These are phyloP conservation scores for Paraconiothyrium brasiliense DNA, from an alignment of 2,329 filamentous ascomycete genomes.

Conservation along the genomic window DNA sequence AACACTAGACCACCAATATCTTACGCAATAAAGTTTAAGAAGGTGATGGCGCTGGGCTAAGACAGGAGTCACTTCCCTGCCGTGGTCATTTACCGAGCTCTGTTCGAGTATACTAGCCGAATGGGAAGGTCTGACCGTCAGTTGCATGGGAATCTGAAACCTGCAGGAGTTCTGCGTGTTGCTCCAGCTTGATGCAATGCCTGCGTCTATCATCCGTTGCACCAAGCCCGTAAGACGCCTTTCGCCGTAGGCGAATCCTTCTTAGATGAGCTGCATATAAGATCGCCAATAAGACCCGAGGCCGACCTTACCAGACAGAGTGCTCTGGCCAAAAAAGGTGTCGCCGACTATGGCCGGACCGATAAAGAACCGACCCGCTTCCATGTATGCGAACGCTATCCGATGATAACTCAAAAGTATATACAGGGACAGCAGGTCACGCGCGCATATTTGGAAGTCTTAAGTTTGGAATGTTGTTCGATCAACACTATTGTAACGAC, in stretches of 20 bases:
- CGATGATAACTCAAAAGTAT: not conserved
- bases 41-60: not conserved
- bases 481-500: not conserved
- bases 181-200: not conserved
- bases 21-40: not conserved
- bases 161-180: not conserved
- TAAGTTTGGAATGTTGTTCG: not conserved
- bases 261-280: not conserved
- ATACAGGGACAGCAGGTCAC: not conserved
- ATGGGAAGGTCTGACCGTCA: not conserved
- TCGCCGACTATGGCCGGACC: constrained; percentile 1
- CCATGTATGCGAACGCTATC: not conserved
- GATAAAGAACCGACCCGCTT: not conserved
- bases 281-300: not conserved
- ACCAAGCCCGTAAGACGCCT: not conserved
- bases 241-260: not conserved
- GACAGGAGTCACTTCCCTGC: not conserved
- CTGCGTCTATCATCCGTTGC: constrained; percentile 1
- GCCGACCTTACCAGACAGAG: not conserved
- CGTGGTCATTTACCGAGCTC: not conserved
- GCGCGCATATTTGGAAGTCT: not conserved
- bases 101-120: not conserved
- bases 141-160: not conserved
- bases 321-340: not conserved
- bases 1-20: not conserved